These are phyloP conservation scores for Blastobotrys proliferans DNA, from an alignment of 1,139 yeast species.

Conservation along the genomic window DNA sequence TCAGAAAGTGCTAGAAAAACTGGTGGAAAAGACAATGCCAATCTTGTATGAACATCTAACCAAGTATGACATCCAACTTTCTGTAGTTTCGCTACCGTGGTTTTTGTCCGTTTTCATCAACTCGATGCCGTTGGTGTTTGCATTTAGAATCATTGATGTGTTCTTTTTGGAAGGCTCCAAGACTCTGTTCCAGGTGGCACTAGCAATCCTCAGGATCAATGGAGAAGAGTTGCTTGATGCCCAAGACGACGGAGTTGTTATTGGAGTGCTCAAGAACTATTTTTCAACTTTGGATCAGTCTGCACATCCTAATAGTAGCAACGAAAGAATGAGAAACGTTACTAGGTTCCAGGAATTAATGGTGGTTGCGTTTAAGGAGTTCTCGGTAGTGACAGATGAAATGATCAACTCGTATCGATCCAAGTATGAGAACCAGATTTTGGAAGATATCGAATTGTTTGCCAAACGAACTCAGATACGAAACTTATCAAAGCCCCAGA, in stretches of 20 bases:
- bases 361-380: constrained; percentile 91
- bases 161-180: constrained; percentile 88
- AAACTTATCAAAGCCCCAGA: constrained; percentile 68
- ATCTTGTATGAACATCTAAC: constrained; percentile 77
- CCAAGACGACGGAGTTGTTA: constrained; percentile 90
- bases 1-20: constrained; percentile 86
- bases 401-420: constrained; percentile 65
- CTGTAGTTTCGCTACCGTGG: constrained; percentile 96
- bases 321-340: constrained; percentile 59
- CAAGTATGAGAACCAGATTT: constrained; percentile 70
- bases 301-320: constrained; percentile 70
- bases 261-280: constrained; percentile 77
- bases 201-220: constrained; percentile 80
- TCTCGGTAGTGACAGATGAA: constrained; percentile 72
- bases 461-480: constrained; percentile 90
- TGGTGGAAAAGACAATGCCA: constrained; percentile 90
- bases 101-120: constrained; percentile 84
- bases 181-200: constrained; percentile 86
- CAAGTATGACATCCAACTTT: constrained; percentile 81
- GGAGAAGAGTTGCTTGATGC: constrained; percentile 77
- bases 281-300: constrained; percentile 75
- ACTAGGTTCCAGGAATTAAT: constrained; percentile 87
- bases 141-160: constrained; percentile 87
- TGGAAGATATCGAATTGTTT: constrained; percentile 81
- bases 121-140: constrained; percentile 92